Evolutionary conservation across 2,329 filamentous ascomycete genomes (phyloP).

Genomic region (Orbilia ellipsospora): DNA sequence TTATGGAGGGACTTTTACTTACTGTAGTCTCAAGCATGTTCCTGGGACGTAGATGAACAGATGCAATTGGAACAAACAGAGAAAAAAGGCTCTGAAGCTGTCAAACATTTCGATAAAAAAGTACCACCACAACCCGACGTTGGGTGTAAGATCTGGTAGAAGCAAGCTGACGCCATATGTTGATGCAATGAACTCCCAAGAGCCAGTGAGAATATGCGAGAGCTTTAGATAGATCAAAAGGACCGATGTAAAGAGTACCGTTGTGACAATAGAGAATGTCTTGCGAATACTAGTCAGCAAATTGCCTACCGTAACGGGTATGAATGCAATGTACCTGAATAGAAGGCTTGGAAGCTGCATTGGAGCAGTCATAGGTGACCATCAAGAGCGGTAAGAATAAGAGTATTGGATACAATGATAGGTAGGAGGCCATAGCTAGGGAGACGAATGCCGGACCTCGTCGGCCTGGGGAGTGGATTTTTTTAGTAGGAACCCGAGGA

Average conservation of each 20-base stretch:
- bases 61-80: conserved; percentile 98
- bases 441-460: conserved; percentile 78
- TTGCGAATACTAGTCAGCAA: neutral
- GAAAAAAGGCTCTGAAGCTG: conserved; percentile 95
- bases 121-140: conserved; percentile 98
- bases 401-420: conserved; percentile 90
- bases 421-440: conserved; percentile 85
- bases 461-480: conserved; percentile 61
- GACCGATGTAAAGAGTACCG: conserved; percentile 20
- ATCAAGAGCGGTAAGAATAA: conserved; percentile 84
- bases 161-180: conserved; percentile 95
- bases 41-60: conserved; percentile 89
- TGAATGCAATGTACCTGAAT: conserved; percentile 28
- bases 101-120: conserved; percentile 99
- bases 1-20: conserved; percentile 4
- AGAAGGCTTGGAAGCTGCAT: conserved; percentile 28
- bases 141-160: conserved; percentile 90
- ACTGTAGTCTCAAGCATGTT: conserved; percentile 80
- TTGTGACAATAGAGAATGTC: conserved; percentile 32
- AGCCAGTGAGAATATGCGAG: conserved; percentile 75
- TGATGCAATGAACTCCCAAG: conserved; percentile 86
- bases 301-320: neutral
- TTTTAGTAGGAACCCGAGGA: neutral
- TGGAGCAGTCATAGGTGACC: conserved; percentile 76
- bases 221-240: conserved; percentile 61